These are phyloP conservation scores for Euphorbia schlechtendalii DNA, from an alignment of 441 rosid species.

Conservation along the genomic window DNA sequence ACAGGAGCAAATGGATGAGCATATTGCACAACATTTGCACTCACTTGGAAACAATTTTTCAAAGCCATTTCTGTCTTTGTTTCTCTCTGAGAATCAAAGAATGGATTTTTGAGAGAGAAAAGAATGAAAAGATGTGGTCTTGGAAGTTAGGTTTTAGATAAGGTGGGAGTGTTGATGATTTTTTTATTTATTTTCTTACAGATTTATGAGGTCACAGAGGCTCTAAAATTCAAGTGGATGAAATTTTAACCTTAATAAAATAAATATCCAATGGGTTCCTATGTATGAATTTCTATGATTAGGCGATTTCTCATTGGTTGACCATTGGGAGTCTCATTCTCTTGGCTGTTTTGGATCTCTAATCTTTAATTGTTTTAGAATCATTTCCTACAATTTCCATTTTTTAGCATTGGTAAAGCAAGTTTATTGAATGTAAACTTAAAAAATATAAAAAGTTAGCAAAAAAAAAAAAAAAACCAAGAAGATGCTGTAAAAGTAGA, in stretches of 20 bases:
- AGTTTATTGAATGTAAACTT: too few species aligned
- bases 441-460: too few species aligned
- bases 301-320: conserved; percentile 1
- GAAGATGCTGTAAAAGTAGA: too few species aligned
- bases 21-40: conserved; percentile 28
- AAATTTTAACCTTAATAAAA: conserved; percentile 9
- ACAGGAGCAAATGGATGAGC: conserved; percentile 27
- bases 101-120: background rate
- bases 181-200: conserved; percentile 8
- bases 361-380: background rate
- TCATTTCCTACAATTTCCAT: background rate
- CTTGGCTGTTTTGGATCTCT: too few species aligned
- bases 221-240: conserved; percentile 30
- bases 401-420: too few species aligned
- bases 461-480: too few species aligned
- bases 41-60: conserved; percentile 42
- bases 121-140: conserved; percentile 23
- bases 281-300: background rate
- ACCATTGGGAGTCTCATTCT: too few species aligned
- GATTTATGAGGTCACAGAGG: conserved; percentile 31
- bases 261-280: background rate
- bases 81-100: background rate
- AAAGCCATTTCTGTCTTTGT: conserved; percentile 30
- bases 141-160: conserved; percentile 11
- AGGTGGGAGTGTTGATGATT: background rate